These are phyloP conservation scores for Mayamaea pseudoterrestris DNA, from an alignment of 108 stramenopile species.

Conservation along the genomic window DNA sequence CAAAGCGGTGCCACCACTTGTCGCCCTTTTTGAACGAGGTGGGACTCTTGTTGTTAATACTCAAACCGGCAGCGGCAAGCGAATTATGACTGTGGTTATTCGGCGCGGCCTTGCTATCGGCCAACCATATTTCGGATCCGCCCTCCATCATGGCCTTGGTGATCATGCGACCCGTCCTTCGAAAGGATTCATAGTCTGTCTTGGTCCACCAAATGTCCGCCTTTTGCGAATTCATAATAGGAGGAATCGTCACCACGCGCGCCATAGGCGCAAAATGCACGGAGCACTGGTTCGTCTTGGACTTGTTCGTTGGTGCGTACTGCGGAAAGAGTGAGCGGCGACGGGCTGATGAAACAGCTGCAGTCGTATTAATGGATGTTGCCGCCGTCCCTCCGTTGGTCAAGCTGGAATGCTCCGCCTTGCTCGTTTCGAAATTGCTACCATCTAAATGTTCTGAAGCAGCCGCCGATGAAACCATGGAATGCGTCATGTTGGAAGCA, in stretches of 20 bases:
- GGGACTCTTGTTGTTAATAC: too few relatives aligned
- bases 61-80: not conserved
- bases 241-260: slow-evolving; percentile 60
- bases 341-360: too few relatives aligned
- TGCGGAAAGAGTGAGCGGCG: slow-evolving; percentile 33
- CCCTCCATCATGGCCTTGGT: slow-evolving; percentile 79
- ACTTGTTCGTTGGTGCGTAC: slow-evolving; percentile 16
- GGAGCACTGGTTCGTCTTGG: slow-evolving; percentile 16
- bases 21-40: slow-evolving; percentile 19
- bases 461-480: too few relatives aligned
- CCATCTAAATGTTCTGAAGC: too few relatives aligned
- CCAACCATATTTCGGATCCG: slow-evolving; percentile 78
- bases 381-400: not conserved
- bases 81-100: not conserved
- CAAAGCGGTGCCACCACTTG: slow-evolving; percentile 83
- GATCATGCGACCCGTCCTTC: slow-evolving; percentile 78
- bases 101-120: slow-evolving; percentile 43
- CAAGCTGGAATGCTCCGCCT: too few relatives aligned
- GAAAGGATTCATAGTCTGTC: slow-evolving; percentile 73
- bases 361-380: too few relatives aligned
- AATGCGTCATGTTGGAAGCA: too few relatives aligned
- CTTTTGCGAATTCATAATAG: slow-evolving; percentile 47
- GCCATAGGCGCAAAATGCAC: slow-evolving; percentile 71
- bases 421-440: too few relatives aligned
- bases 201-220: slow-evolving; percentile 74